Conservation (phyloP, 2,329 filamentous ascomycete genomes). For the Venturia aucupariae region DNA sequence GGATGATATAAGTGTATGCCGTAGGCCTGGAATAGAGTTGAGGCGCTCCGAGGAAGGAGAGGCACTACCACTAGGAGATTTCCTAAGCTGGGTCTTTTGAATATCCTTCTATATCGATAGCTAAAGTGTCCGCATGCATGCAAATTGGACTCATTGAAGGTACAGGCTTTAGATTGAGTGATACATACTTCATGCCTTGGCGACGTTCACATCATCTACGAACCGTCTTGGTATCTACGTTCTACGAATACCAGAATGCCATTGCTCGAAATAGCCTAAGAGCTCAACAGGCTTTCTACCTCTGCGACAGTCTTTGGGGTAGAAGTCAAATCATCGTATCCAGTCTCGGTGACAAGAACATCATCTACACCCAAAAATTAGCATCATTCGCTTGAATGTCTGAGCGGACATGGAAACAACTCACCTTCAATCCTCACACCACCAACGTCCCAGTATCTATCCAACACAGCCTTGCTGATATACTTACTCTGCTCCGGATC, state of each 20-base stretch:
- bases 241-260: too few relatives aligned
- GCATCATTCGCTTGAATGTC: not conserved
- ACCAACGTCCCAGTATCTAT: slow-evolving; percentile 66
- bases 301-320: slow-evolving; percentile 66
- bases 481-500: slow-evolving; percentile 50
- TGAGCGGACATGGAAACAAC: slow-evolving; percentile 13
- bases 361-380: slow-evolving; percentile 48
- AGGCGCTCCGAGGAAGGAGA: too few relatives aligned
- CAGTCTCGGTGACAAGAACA: slow-evolving; percentile 66
- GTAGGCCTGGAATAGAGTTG: too few relatives aligned
- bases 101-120: too few relatives aligned
- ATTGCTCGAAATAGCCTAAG: not conserved
- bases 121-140: too few relatives aligned
- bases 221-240: not conserved
- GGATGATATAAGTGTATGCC: too few relatives aligned
- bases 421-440: slow-evolving; percentile 75
- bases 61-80: too few relatives aligned
- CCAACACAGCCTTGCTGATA: slow-evolving; percentile 56
- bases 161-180: not conserved
- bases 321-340: slow-evolving; percentile 74
- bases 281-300: slow-evolving; percentile 36
- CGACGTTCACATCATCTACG: not conserved
- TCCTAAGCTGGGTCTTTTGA: too few relatives aligned
- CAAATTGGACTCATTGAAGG: too few relatives aligned
- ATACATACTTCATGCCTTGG: not conserved